Evolutionary conservation across 2,329 filamentous ascomycete species (phyloP).

Genomic region (Cladosporium sp.): DNA sequence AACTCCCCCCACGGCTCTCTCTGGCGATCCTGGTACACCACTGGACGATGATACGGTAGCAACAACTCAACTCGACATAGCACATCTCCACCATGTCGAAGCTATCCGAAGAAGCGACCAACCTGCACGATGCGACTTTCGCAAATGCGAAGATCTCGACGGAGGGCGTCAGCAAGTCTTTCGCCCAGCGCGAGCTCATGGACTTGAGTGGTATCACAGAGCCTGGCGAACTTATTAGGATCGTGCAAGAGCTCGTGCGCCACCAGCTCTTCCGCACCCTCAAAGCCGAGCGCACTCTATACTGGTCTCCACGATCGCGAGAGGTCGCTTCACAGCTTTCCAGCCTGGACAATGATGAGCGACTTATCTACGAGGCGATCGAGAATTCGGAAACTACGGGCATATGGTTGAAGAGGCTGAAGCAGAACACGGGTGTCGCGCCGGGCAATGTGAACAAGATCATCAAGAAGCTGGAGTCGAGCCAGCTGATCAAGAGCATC

Average conservation of each 20-base stretch:
- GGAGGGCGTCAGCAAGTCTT: conserved; percentile 37
- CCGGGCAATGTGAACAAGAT: conserved; percentile 78
- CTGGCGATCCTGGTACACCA: neutral
- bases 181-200: conserved; percentile 37
- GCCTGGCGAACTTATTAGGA: conserved; percentile 32
- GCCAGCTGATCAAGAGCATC: conserved; percentile 82
- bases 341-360: conserved; percentile 66
- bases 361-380: conserved; percentile 84
- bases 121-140: conserved; percentile 22
- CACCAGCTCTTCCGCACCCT: conserved; percentile 38
- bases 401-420: conserved; percentile 87
- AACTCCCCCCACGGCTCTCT: neutral
- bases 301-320: conserved; percentile 29
- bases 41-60: conserved; percentile 13
- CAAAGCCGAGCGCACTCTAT: conserved; percentile 32
- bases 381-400: conserved; percentile 82
- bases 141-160: conserved; percentile 24
- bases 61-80: conserved; percentile 4
- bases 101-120: conserved; percentile 20
- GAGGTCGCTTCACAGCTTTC: conserved; percentile 35
- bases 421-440: conserved; percentile 77
- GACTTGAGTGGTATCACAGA: conserved; percentile 28
- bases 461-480: conserved; percentile 80
- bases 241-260: conserved; percentile 37
- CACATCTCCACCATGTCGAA: conserved; percentile 20